Evolutionary conservation across 768 basidiomycete species (phyloP), one percentile per base, ranked within the genome.

Genomic region (Amanita fuliginea): DNA sequence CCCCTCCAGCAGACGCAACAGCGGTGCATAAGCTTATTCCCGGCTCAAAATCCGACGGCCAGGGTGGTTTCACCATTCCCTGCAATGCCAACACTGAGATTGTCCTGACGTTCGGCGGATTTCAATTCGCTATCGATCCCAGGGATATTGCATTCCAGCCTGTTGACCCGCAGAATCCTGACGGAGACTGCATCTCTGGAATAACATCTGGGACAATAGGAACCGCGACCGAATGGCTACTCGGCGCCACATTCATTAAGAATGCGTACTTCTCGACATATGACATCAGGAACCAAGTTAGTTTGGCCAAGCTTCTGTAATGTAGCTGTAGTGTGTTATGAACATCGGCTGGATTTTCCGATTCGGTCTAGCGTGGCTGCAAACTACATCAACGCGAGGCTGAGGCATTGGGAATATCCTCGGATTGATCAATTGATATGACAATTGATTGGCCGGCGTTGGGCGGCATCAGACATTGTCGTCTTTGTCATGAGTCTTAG

Each of bases 241-340:
- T 83, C 32, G 84, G 84, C 24, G 86, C 83, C 55, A 80, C 80
- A 21, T 86, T 86, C 70, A 66, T 86, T 58, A 86, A 86, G 74
- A 87, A 84, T 56, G 83, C 72, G 0, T 85, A 84, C 60, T 81
- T 82, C 61, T 82, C 81, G 5, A 80, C 76, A 9, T 68, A 87
- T 54, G 75, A 77, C 11, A 61, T 53, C 9, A 71, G 72, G 55
- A 82, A 85, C 60, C 66, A 72, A 35, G 67, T 86, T 28, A 77
- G 72, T 21, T 70, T 86, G 52, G 82, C 81, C 19, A 71, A 76
- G 57, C 68, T 78, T 47, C 68, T 9, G 72, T 32, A 19, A 24
- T 13, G 39, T n/a, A 35, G 26, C 6, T 5, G 26, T 26, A 26
- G 26, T 10, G 11, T 8, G 11, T 22, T 9, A 19, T 16, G 10